Base-by-base conservation (phyloP, 148 eudicot species). In the Camellia granthamiana region DNA sequence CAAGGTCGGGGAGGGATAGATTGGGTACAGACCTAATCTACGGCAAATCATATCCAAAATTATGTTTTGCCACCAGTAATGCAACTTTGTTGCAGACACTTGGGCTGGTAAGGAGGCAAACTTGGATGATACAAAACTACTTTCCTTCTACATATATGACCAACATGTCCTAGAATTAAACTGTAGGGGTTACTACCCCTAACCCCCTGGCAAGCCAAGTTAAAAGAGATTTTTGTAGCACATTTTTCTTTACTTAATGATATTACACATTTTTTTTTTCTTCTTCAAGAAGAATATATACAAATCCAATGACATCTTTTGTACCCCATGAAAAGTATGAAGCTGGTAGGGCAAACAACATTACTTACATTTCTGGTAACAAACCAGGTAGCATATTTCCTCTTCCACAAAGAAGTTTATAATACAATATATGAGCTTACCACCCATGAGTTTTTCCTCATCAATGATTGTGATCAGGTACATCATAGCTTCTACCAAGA, bases 401-500 rank as follows among this genome's bases (percentile, higher is more conserved):
- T 42, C 65, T 30, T 18, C 49, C 58, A 77, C 9, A 43, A 6
- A 41, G 23, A 49, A n/a, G 46, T 81, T 38, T 6, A 55, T 6
- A 46, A 21, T 6, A 58, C 8, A 18, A 43, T 13, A 30, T 61
- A 12, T 54, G 68, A 78, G 68, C 92, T 79, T 84, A 91, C 97
- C 98, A 16, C 97, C 97, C 95, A 94, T 86, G 79, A 94, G 92
- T 30, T 94, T 95, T 55, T 94, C 98, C 81, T 94, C 97, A 82
- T 94, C 98, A 78, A 94, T 85, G 38, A 30, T 1, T 30, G 80
- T 92, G 97, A 79, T 94, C 97, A 62, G 98, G 98, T 55, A 92
- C 92, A 84, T 74, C 89, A 79, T 92, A 94, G 87, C 92, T 94
- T 86, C 97, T 85, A 66, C 97, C 97, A 77, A 94, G 95, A 67